A percentile compares a stretch with the other conserved stretches of the same genome.
These are phyloP conservation scores for Myxozyma monticola DNA, from an alignment of 805 yeast species.

Conservation along the genomic window DNA sequence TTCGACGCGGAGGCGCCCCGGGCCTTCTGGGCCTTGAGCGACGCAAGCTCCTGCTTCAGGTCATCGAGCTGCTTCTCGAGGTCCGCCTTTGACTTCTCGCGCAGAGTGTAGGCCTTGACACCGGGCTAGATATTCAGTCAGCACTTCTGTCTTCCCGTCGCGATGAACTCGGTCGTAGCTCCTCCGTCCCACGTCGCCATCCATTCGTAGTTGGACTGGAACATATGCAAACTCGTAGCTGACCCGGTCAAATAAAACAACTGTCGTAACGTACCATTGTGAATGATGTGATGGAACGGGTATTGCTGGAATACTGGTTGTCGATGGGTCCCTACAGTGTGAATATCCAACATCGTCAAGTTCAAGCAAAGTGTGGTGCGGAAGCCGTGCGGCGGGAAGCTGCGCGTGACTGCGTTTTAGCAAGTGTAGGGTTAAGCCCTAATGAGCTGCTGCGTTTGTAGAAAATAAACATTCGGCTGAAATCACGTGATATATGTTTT, in stretches of 20 bases:
- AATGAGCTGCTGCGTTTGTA: no score
- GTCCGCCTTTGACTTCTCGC: conserved; percentile 95
- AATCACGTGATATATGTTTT: no score
- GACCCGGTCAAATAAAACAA: no score
- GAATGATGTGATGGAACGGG: conserved; percentile 1
- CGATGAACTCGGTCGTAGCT: no score
- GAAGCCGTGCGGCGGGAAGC: background rate
- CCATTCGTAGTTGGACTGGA: no score
- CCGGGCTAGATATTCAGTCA: conserved; percentile 16
- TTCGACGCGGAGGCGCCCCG: conserved; percentile 69
- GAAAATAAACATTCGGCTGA: no score
- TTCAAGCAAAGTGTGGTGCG: no score
- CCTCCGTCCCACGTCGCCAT: no score
- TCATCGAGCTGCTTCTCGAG: conserved; percentile 92
- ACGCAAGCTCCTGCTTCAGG: conserved; percentile 94
- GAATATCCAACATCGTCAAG: no score
- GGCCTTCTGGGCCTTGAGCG: conserved; percentile 93
- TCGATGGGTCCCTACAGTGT: no score
- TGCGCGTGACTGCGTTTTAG: conserved; percentile 5
- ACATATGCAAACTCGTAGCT: no score
- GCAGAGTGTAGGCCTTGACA: conserved; percentile 90
- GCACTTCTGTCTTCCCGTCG: no score
- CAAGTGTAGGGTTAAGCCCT: conserved; percentile 2
- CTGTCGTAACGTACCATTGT: conserved; percentile 4
- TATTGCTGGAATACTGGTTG: conserved; percentile 6